These are phyloP conservation scores for Trichophyton benhamiae DNA, from an alignment of 2,329 filamentous ascomycete genomes.

Conservation along the genomic window DNA sequence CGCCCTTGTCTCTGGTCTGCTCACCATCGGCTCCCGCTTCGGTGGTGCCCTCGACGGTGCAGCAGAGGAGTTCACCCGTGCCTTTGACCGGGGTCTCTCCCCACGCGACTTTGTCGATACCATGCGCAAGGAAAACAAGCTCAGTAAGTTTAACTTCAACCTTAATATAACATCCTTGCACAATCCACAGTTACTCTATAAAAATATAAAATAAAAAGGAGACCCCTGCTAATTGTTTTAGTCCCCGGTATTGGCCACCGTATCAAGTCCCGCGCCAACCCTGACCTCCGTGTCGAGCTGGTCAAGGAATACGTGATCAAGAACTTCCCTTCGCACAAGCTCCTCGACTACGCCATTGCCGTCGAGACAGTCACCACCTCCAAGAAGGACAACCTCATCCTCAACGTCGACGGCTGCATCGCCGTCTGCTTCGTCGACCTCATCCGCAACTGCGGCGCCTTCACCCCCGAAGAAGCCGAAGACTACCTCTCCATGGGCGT, in stretches of 20 bases:
- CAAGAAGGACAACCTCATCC: constrained; percentile 99
- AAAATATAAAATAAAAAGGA: too few species aligned
- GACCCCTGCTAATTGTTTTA: constrained; percentile 22
- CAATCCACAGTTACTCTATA: not conserved
- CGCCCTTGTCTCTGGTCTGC: constrained; percentile 85
- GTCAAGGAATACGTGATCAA: constrained; percentile 98
- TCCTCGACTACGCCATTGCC: constrained; percentile 95
- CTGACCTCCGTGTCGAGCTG: constrained; percentile 96
- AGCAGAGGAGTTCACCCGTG: constrained; percentile 95
- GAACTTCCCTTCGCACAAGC: constrained; percentile 95
- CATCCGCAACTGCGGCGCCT: constrained; percentile 93
- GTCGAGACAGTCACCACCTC: constrained; percentile 97
- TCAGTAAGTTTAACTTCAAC: constrained; percentile 46
- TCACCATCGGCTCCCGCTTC: constrained; percentile 96
- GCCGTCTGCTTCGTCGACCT: constrained; percentile 98
- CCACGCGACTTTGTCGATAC: constrained; percentile 97
- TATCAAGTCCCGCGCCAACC: constrained; percentile 99
- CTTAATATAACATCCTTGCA: not conserved
- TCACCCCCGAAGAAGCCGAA: constrained; percentile 90
- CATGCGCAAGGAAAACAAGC: constrained; percentile 99
- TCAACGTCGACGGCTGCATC: constrained; percentile 97
- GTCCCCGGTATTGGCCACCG: constrained; percentile 97
- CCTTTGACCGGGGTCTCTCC: constrained; percentile 94
- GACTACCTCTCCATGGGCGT: constrained; percentile 99
- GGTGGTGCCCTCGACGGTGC: constrained; percentile 97